phyloP scores from a whole-genome alignment of 176 grass and related monocot species.

The Tillandsia fasciculata region DNA sequence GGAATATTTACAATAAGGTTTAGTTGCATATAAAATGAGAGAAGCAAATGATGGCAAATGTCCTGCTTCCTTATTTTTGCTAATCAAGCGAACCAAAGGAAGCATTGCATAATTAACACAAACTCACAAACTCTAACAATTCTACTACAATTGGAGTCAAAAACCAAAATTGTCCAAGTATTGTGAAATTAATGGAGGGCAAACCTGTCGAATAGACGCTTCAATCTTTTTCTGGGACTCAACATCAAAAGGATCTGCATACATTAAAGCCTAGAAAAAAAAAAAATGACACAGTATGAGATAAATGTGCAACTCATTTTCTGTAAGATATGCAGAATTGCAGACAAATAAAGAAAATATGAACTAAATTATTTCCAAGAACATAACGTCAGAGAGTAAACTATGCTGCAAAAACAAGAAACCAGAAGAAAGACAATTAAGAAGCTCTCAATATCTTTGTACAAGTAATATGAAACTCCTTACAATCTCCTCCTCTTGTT shows the following conservation, averaged over 20 bases:
- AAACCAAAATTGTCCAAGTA: background rate
- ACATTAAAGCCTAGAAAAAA: constrained; percentile 59
- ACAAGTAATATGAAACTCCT: constrained; percentile 31
- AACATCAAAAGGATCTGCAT: constrained; percentile 95
- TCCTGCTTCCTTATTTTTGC: too few species aligned
- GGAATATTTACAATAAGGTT: too few species aligned
- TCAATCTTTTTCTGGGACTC: constrained; percentile 98
- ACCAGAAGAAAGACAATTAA: background rate
- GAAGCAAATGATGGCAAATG: too few species aligned
- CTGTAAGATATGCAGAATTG: background rate
- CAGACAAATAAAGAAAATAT: background rate
- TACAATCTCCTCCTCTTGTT: constrained; percentile 96
- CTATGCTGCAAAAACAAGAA: background rate
- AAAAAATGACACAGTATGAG: constrained; percentile 3
- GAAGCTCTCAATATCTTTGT: background rate
- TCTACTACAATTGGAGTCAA: too few species aligned
- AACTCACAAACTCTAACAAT: too few species aligned
- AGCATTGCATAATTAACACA: too few species aligned
- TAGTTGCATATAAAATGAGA: too few species aligned
- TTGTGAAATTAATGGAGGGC: constrained; percentile 3
- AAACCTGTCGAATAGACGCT: constrained; percentile 90
- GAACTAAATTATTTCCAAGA: background rate
- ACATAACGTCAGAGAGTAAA: background rate
- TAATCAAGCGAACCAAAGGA: too few species aligned
- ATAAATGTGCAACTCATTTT: background rate